phyloP scores from a whole-genome alignment of 148 eudicot species.

The Bassia scoparia region DNA sequence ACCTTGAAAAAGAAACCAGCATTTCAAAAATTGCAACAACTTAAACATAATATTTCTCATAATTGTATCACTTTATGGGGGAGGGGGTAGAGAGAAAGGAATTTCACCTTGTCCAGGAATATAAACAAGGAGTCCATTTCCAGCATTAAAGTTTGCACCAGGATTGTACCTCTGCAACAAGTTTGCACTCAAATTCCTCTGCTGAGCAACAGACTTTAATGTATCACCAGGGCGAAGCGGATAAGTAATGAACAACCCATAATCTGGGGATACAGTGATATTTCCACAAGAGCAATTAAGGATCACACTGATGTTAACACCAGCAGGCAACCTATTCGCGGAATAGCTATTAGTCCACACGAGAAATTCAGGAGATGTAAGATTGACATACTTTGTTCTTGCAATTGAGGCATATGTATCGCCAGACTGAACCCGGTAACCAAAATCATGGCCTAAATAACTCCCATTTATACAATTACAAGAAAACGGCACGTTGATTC shows the following conservation, averaged over 20 bases:
- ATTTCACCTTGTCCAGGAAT: constrained; percentile 64
- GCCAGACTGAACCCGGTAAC: constrained; percentile 25
- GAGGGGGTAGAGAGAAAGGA: neutral
- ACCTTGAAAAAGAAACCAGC: constrained; percentile 1
- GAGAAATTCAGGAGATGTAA: constrained; percentile 45
- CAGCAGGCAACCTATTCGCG: constrained; percentile 31
- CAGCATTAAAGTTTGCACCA: constrained; percentile 42
- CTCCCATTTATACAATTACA: constrained; percentile 55
- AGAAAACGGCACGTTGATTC: constrained; percentile 53
- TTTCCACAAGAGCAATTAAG: constrained; percentile 87
- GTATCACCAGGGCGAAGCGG: constrained; percentile 54
- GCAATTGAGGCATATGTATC: constrained; percentile 51
- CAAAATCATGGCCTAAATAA: constrained; percentile 49
- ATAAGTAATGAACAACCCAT: constrained; percentile 73
- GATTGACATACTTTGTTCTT: constrained; percentile 35
- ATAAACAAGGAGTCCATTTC: constrained; percentile 58
- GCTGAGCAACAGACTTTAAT: constrained; percentile 36
- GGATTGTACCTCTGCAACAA: constrained; percentile 65
- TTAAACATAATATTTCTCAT: constrained; percentile 10
- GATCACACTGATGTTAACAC: constrained; percentile 41
- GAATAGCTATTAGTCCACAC: constrained; percentile 38
- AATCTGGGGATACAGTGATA: constrained; percentile 47
- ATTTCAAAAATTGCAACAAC: neutral
- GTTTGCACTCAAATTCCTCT: constrained; percentile 36
- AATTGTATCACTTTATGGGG: neutral